Evolutionary conservation across 257 asterid species (phyloP).

Genomic region (Lantana camara): DNA sequence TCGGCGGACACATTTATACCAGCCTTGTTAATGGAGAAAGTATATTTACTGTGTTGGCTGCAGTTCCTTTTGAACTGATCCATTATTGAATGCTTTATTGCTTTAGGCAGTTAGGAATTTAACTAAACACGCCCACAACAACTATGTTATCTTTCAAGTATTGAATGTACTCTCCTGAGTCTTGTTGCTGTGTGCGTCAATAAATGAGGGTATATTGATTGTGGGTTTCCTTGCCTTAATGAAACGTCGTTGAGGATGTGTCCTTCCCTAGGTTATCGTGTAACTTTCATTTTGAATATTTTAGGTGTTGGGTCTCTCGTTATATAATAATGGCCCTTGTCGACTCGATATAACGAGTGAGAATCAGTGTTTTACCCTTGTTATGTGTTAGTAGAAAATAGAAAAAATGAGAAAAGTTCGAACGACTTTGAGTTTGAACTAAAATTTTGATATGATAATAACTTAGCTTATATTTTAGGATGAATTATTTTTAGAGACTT

Average conservation of each 20-base stretch:
- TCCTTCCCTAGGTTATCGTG: background rate
- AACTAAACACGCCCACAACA: slow-evolving; percentile 16
- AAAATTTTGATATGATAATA: no score
- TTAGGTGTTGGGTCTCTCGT: no score
- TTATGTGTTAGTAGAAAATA: no score
- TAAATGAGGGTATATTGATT: slow-evolving; percentile 26
- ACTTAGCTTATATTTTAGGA: no score
- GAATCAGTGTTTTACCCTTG: no score
- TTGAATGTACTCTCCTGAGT: slow-evolving; percentile 14
- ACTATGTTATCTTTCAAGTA: background rate
- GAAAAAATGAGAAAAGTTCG: no score
- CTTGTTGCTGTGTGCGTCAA: background rate
- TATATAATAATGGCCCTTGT: no score
- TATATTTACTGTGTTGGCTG: background rate
- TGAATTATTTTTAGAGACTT: no score
- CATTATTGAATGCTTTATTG: slow-evolving; percentile 8
- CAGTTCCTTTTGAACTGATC: slow-evolving; percentile 18
- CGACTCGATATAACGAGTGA: no score
- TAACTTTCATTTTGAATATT: background rate
- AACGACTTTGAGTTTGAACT: no score
- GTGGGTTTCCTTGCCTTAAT: slow-evolving; percentile 3
- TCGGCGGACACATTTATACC: slow-evolving; percentile 39
- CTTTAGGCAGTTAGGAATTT: background rate
- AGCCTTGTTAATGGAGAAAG: slow-evolving; percentile 36
- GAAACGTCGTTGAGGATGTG: background rate